Evolutionary conservation across 495 filamentous ascomycete genomes (phyloP).

Genomic region (Physcia stellaris): DNA sequence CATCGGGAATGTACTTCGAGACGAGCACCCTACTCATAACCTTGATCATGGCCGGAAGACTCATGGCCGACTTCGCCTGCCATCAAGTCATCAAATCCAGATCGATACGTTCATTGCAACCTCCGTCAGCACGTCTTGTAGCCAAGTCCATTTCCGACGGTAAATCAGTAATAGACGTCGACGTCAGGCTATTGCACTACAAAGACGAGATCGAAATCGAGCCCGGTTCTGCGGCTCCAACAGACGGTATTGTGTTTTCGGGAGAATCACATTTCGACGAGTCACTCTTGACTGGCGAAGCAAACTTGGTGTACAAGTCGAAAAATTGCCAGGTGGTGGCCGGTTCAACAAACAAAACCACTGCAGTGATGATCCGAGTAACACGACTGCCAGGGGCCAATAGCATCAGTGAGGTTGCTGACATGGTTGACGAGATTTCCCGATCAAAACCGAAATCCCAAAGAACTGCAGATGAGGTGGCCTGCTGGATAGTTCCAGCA

Average conservation of each 20-base stretch:
- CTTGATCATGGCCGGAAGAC: slow-evolving; percentile 61
- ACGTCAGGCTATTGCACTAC: slow-evolving; percentile 56
- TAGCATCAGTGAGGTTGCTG: slow-evolving; percentile 54
- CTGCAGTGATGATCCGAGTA: slow-evolving; percentile 38
- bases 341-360: slow-evolving; percentile 53
- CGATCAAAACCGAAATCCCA: slow-evolving; percentile 56
- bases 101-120: slow-evolving; percentile 48
- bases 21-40: slow-evolving; percentile 69
- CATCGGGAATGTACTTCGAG: slow-evolving; percentile 57
- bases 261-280: slow-evolving; percentile 61
- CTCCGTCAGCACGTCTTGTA: slow-evolving; percentile 17
- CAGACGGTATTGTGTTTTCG: slow-evolving; percentile 52
- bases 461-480: slow-evolving; percentile 53
- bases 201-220: slow-evolving; percentile 52
- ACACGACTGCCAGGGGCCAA: slow-evolving; percentile 53
- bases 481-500: slow-evolving; percentile 50
- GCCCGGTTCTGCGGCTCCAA: slow-evolving; percentile 47
- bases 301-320: slow-evolving; percentile 39
- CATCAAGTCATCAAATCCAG: slow-evolving; percentile 53
- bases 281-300: slow-evolving; percentile 65
- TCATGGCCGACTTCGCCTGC: slow-evolving; percentile 46
- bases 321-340: slow-evolving; percentile 42
- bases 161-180: slow-evolving; percentile 35
- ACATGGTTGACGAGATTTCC: slow-evolving; percentile 58
- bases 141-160: background rate